phyloP scores from a whole-genome alignment of 371 early-diverging fungal species.

The Blakeslea trispora region DNA sequence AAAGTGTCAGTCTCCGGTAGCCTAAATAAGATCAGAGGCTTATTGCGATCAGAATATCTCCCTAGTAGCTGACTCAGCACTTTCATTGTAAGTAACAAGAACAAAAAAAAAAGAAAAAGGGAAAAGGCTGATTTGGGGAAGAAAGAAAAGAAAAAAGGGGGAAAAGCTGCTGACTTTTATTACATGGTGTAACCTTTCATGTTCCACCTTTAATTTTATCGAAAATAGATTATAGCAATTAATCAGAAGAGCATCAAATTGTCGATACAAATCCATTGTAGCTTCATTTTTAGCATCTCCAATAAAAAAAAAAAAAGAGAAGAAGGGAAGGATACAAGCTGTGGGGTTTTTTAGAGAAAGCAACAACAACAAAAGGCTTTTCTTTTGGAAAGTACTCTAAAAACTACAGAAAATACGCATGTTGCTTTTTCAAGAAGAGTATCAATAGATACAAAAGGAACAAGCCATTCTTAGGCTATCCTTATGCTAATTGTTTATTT shows the following conservation, averaged over 20 bases:
- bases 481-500: neutral
- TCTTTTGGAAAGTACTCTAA: too few species aligned
- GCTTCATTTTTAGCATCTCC: too few species aligned
- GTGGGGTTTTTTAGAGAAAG: too few species aligned
- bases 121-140: neutral
- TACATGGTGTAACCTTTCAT: neutral
- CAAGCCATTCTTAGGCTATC: neutral
- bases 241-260: too few species aligned
- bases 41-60: constrained; percentile 24
- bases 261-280: too few species aligned
- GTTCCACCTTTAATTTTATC: neutral
- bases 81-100: constrained; percentile 10
- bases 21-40: constrained; percentile 25
- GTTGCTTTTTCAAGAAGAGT: too few species aligned
- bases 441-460: too few species aligned
- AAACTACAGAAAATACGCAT: too few species aligned
- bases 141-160: neutral
- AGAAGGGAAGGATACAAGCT: too few species aligned
- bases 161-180: neutral
- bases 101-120: constrained; percentile 2
- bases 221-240: neutral
- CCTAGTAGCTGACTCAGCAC: constrained; percentile 22
- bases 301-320: too few species aligned
- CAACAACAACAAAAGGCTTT: too few species aligned
- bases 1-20: constrained; percentile 19